A percentile compares a stretch with the other conserved stretches of the same genome.
Evolutionary conservation across 768 basidiomycete genomes (phyloP).

Genomic region (Suillus americanus): DNA sequence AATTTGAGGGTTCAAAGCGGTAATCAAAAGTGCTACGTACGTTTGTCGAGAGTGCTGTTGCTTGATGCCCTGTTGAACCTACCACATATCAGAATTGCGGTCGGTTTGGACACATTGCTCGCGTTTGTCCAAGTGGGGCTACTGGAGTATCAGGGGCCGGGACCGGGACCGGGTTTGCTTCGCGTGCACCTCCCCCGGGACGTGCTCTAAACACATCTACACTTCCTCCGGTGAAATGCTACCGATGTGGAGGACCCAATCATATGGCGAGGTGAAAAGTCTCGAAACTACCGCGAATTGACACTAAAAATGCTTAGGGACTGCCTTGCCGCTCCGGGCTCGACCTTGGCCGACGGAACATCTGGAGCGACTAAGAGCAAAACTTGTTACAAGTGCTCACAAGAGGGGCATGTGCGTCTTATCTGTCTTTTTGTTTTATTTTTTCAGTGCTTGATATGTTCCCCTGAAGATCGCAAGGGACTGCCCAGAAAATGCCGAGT

Average conservation of each 20-base stretch:
- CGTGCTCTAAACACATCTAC: conserved; percentile 74
- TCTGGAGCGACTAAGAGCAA: conserved; percentile 61
- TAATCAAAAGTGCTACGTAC: conserved; percentile 83
- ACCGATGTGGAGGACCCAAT: conserved; percentile 86
- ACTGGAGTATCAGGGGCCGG: conserved; percentile 33
- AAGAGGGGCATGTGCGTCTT: conserved; percentile 78
- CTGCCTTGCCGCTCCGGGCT: conserved; percentile 74
- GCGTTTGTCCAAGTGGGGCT: conserved; percentile 60
- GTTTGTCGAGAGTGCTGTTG: conserved; percentile 24
- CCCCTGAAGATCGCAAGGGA: conserved; percentile 58
- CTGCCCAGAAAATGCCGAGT: conserved; percentile 58
- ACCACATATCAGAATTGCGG: conserved; percentile 62
- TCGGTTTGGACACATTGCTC: conserved; percentile 81
- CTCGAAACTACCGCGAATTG: neutral
- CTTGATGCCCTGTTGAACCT: conserved; percentile 5
- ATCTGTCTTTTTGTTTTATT: neutral
- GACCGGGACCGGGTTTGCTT: conserved; percentile 44
- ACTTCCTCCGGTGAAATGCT: conserved; percentile 83
- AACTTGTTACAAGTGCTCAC: conserved; percentile 87
- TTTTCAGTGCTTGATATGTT: neutral
- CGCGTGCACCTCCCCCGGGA: conserved; percentile 73
- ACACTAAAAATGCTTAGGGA: conserved; percentile 48
- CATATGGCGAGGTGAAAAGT: conserved; percentile 70
- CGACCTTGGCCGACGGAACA: conserved; percentile 45
- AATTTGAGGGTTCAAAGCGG: conserved; percentile 68